Evolutionary conservation across 2,329 filamentous ascomycete species (phyloP), one percentile per base, ranked within the genome.

Genomic region (Cladophialophora bantiana): DNA sequence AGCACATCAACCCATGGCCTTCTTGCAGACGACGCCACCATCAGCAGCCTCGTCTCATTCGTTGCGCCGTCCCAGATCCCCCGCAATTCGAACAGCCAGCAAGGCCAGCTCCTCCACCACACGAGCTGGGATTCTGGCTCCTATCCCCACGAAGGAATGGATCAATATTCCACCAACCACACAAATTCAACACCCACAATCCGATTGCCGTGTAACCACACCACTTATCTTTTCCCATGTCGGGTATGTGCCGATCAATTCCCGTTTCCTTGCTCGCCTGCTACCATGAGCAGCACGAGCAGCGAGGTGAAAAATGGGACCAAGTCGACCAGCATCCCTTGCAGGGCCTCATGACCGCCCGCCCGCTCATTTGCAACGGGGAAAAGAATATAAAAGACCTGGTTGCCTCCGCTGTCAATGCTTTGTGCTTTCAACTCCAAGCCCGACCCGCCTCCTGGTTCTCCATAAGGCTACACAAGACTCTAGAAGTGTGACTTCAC

Each of bases 11-110:
- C 26, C n/a, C 59, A 26, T 26, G 26, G 26, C 26, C 26, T 26
- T 26, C 26, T 26, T 26, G 26, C 26, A 26, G 26, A 26, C 26
- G 26, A 26, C 26, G 26, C 26, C 26, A 26, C 26, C 26, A 26
- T 26, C 26, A 26, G 26, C 26, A 62, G 55, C 56, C 35, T 63
- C 52, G 34, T 58, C 53, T 59, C 35, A 68, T 68, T 68, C 60
- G 67, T 52, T 59, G 36, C 40, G 35, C 36, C 20, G n/a, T 35
- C 3, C 42, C 40, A 26, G 34, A 52, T 63, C 55, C 48, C 52
- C 56, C 54, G 57, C 59, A 53, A 15, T 50, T 59, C 54, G 31
- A n/a, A 58, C 36, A 31, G 15, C 55, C 20, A 42, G n/a, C 6
- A 15, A 4, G 18, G 10, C 35, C 35, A 40, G 10, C 32, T 36